Conservation (phyloP, 768 basidiomycete species). For the Trametes villosa region DNA sequence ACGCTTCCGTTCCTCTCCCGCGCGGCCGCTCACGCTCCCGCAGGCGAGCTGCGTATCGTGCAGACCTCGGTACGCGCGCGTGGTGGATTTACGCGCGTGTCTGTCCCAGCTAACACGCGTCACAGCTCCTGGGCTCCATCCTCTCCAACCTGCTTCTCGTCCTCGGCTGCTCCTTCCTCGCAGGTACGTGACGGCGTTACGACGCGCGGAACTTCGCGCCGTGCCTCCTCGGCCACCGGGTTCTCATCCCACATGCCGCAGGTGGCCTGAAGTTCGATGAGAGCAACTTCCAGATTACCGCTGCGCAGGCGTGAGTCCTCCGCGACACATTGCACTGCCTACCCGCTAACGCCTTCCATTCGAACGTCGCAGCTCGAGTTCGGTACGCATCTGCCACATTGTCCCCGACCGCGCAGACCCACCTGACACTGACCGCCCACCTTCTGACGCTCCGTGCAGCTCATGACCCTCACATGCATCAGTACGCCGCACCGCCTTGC, state of each 20-base stretch:
- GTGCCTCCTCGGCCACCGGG: not conserved
- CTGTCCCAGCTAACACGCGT: not conserved
- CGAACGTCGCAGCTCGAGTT: conserved; percentile 38
- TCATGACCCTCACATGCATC: conserved; percentile 88
- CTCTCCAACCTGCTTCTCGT: conserved; percentile 90
- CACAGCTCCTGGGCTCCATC: conserved; percentile 87
- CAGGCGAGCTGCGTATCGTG: conserved; percentile 84
- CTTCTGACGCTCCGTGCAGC: conserved; percentile 39
- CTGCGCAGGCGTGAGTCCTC: conserved; percentile 80
- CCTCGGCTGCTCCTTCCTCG: conserved; percentile 88
- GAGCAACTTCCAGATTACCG: conserved; percentile 78
- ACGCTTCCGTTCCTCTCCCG: not conserved
- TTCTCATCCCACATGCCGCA: conserved; percentile 28
- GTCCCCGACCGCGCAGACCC: not conserved
- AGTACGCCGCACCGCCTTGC: conserved; percentile 51
- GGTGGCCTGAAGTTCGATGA: conserved; percentile 71
- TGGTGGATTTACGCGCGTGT: not conserved
- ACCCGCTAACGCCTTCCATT: conserved; percentile 18
- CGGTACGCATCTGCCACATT: conserved; percentile 37
- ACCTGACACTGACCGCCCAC: not conserved
- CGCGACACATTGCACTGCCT: conserved; percentile 10
- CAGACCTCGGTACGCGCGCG: conserved; percentile 74
- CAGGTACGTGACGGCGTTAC: conserved; percentile 48
- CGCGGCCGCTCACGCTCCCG: not conserved
- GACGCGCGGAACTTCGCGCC: conserved; percentile 3